Percentiles rank a stretch among this genome's conserved stretches.
Evolutionary conservation across 192 early-diverging fungal species (phyloP).

Genomic region (Coemansia sp.): DNA sequence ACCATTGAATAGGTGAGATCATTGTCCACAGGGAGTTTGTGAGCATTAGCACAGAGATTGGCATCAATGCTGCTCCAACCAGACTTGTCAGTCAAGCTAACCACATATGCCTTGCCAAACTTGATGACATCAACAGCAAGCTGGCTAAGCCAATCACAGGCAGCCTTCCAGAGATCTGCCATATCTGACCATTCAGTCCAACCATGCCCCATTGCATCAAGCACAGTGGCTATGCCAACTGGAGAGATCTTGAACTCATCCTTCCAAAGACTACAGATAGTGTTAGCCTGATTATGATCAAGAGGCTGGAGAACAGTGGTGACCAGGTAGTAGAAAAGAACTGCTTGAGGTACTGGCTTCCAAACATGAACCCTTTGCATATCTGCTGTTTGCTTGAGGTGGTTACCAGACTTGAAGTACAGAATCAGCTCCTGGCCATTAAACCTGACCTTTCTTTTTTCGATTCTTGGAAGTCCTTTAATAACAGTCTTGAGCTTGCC

Average conservation of each 20-base stretch:
- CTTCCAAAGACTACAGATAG: constrained; percentile 14
- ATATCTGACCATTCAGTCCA: constrained; percentile 13
- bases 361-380: constrained; percentile 16
- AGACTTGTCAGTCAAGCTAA: constrained; percentile 6
- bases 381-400: constrained; percentile 13
- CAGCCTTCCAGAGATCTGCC: constrained; percentile 23
- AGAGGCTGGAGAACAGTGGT: constrained; percentile 32
- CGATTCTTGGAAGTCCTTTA: constrained; percentile 4
- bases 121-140: constrained; percentile 6
- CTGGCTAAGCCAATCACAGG: constrained; percentile 24
- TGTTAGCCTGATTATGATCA: constrained; percentile 6
- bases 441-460: constrained; percentile 6
- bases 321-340: constrained; percentile 34
- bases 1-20: constrained; percentile 20
- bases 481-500: constrained; percentile 9
- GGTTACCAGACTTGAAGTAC: constrained; percentile 20
- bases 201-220: background rate
- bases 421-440: constrained; percentile 1
- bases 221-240: constrained; percentile 6
- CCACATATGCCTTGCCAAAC: constrained; percentile 16
- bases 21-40: background rate
- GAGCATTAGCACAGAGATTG: constrained; percentile 4
- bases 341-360: constrained; percentile 9
- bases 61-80: constrained; percentile 17
- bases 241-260: constrained; percentile 14